Evolutionary conservation across 257 asterid genomes (phyloP), one percentile per base, ranked within the genome.

Genomic region (Datura wrightii): DNA sequence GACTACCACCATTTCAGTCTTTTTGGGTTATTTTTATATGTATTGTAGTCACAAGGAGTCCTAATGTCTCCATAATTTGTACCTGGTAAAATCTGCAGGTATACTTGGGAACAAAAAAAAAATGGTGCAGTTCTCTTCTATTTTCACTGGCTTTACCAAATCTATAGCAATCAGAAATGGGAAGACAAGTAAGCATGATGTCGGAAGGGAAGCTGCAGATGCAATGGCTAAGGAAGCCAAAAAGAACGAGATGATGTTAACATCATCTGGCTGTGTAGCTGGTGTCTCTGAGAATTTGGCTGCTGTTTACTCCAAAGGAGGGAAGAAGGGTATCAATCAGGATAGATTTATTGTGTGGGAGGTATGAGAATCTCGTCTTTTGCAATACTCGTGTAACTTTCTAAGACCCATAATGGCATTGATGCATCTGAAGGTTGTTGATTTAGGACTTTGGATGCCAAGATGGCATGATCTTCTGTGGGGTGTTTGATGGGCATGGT

Each of bases 401-500:
- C 54, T 59, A 18, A 37, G 10, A 13, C 6, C 5, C 18, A 13
- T 36, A 53, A 31, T 42, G 24, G 37, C 54, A 71, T 44, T 11
- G 15, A 83, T 13, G 6, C 56, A 74, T 42, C 54, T 41, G 11
- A 6, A 9, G 42, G 42, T 65, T 71, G 10, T 44, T 42, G 79
- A 65, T 50, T 66, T 50, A 94, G 97, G 97, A 92, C 86, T 94
- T 91, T 85, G 98, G 97, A 46, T 88, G 90, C 83, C 95, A 91
- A 88, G 92, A 93, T 54, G 98, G 91, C 84, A 90, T 92, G 93
- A 85, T 87, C 0, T 91, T 92, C 83, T 92, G 97, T 89, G 98
- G 97, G 1, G 92, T 94, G 50, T 94, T 94, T 59, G 97, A 94
- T 56, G 97, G 97, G 76, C 97, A 94, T 84, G 98, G 98, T 46